Evolutionary conservation across 331 rosid genomes (phyloP).

Genomic region (Quercus tomentella): DNA sequence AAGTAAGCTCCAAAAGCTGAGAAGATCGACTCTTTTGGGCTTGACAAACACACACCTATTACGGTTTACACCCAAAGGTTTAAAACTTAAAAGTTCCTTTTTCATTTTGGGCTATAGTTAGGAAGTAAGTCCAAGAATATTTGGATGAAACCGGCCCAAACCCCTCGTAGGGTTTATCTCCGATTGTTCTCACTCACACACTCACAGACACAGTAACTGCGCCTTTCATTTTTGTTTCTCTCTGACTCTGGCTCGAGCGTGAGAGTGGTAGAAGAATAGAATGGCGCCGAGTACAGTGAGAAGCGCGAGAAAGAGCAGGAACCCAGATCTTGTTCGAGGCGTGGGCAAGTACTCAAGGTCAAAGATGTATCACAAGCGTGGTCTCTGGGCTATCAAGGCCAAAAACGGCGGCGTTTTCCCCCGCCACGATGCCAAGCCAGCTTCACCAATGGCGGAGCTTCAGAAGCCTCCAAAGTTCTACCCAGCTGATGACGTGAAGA

Average conservation of each 20-base stretch:
- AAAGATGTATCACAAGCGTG: slow-evolving; percentile 33
- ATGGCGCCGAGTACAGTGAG: slow-evolving; percentile 21
- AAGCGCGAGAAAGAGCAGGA: slow-evolving; percentile 11
- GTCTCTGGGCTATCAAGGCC: slow-evolving; percentile 40
- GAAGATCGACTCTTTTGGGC: no score
- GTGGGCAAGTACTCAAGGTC: slow-evolving; percentile 30
- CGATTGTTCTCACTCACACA: neutral
- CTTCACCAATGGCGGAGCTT: neutral
- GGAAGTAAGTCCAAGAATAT: no score
- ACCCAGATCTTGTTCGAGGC: slow-evolving; percentile 29
- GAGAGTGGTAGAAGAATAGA: no score
- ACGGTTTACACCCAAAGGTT: no score
- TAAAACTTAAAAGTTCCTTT: no score
- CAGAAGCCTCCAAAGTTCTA: slow-evolving; percentile 27
- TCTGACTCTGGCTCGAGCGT: no score
- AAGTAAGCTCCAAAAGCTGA: no score
- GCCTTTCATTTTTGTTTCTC: neutral
- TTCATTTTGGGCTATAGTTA: no score
- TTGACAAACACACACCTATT: no score
- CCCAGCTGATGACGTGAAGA: slow-evolving; percentile 30
- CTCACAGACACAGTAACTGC: neutral
- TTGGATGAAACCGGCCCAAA: neutral
- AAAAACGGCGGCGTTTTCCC: slow-evolving; percentile 39
- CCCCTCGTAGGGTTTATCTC: neutral
- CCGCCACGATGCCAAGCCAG: slow-evolving; percentile 23